Conservation (phyloP, 1,284 basidiomycete genomes). For the Tilletiaria anomala region DNA sequence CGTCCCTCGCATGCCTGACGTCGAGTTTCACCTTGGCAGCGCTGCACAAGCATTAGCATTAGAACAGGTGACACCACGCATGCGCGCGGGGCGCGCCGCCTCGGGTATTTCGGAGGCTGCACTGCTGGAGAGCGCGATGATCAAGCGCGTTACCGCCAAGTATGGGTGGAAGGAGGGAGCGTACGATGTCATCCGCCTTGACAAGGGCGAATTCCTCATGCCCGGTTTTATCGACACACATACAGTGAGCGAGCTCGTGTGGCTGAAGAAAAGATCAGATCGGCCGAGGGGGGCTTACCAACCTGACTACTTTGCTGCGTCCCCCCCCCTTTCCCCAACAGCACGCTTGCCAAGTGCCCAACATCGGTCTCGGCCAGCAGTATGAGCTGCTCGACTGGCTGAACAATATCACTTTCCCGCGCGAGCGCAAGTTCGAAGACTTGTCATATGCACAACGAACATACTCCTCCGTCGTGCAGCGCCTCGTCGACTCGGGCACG, state of each 20-base stretch:
- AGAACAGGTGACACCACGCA: too few species aligned
- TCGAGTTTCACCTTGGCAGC: too few species aligned
- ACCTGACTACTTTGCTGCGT: too few species aligned
- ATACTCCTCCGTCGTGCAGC: slow-evolving; percentile 60
- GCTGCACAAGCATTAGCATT: too few species aligned
- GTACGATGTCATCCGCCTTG: slow-evolving; percentile 45
- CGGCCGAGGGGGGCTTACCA: too few species aligned
- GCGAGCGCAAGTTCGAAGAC: slow-evolving; percentile 67
- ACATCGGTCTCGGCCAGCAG: slow-evolving; percentile 48
- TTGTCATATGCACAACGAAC: slow-evolving; percentile 54
- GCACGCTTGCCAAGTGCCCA: slow-evolving; percentile 77
- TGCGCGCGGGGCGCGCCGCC: too few species aligned
- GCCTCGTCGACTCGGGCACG: slow-evolving; percentile 54
- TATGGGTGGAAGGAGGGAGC: slow-evolving; percentile 32
- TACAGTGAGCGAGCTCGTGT: slow-evolving; percentile 42
- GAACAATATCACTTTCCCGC: slow-evolving; percentile 69
- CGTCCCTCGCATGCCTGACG: too few species aligned
- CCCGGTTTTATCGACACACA: slow-evolving; percentile 85
- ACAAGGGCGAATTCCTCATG: slow-evolving; percentile 61
- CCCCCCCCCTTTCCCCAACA: slow-evolving; percentile 31
- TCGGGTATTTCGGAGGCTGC: background rate
- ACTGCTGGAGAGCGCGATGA: slow-evolving; percentile 2
- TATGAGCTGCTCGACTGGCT: slow-evolving; percentile 81
- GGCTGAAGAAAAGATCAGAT: too few species aligned
- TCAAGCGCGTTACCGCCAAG: slow-evolving; percentile 12